These are phyloP conservation scores for Trypanosoma platydactyli DNA, from an alignment of 208 protist genomes.

Conservation along the genomic window DNA sequence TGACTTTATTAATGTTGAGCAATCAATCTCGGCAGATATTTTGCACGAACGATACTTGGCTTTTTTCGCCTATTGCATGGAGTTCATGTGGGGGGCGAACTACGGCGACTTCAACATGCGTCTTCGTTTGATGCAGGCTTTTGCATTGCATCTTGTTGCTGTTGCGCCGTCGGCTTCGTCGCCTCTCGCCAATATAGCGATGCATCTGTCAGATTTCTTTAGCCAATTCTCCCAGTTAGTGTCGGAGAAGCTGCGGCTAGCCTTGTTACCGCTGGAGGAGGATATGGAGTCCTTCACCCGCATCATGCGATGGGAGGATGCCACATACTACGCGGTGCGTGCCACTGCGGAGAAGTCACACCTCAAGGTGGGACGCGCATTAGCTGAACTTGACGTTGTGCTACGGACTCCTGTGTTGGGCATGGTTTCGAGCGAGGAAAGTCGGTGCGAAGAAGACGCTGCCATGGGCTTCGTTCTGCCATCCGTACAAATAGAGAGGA, in stretches of 20 bases:
- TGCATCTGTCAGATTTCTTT: slow-evolving; percentile 88
- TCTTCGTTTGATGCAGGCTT: slow-evolving; percentile 58
- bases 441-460: slow-evolving; percentile 79
- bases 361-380: slow-evolving; percentile 88
- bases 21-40: slow-evolving; percentile 19
- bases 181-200: slow-evolving; percentile 65
- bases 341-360: slow-evolving; percentile 96
- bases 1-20: slow-evolving; percentile 52
- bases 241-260: slow-evolving; percentile 33
- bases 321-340: slow-evolving; percentile 96
- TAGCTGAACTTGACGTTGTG: slow-evolving; percentile 68
- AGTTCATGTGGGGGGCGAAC: slow-evolving; percentile 81
- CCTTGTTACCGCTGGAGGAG: slow-evolving; percentile 73
- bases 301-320: slow-evolving; percentile 93
- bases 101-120: slow-evolving; percentile 80
- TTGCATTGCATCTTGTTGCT: slow-evolving; percentile 61
- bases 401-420: slow-evolving; percentile 67
- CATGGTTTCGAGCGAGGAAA: slow-evolving; percentile 69
- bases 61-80: slow-evolving; percentile 59
- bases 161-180: slow-evolving; percentile 36
- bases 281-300: slow-evolving; percentile 86
- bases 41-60: slow-evolving; percentile 36
- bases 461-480: slow-evolving; percentile 65
- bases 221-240: slow-evolving; percentile 69
- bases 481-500: slow-evolving; percentile 14